Base-by-base conservation (phyloP, 306 rosid genomes). In the Benincasa hispida region DNA sequence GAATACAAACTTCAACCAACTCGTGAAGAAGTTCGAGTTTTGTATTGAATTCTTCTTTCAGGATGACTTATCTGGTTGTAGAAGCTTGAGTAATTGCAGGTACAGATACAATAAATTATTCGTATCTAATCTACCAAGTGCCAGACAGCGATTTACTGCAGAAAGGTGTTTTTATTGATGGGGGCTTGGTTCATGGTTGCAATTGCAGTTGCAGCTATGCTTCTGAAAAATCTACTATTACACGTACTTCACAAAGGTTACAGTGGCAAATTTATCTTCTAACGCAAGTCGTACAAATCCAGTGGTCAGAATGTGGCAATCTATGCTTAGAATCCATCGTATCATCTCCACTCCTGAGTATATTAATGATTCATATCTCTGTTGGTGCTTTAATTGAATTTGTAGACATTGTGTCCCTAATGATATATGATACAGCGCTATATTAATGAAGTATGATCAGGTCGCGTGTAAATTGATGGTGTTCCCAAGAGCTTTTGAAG, bases 81-180 rank as follows among this genome's bases (percentile, higher is more conserved):
- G 92, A 93, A 83, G 82, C 97, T 25, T 93, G 97, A 77, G 75
- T 91, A 74, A 87, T 94, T 82, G 97, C 96, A 0, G 98, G 97
- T n/a, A 94, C 95, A 0, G 93, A 97, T n/a, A 91, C 96, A 24
- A 89, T 79, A 5, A 94, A 81, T 85, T 91, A 90, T 63, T 97
- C 98, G 1, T 94, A 94, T 81, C 97, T 53, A 91, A 94, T 81
- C 96, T 53, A 91, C 97, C 27, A 89, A 87, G 81, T 93, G 86
- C 86, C 81, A 96, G 37, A 86, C 68, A 75, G 70, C 84, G 82
- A 80, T 89, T 76, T 86, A 45, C 83, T 91, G 84, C 82, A 94
- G 80, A 90, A 91, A 80, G 98, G 98, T 2, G 82, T 85, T 55
- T 94, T 91, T 17, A 5, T 17, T 50, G 55, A 50, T 50, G 55